phyloP scores from a whole-genome alignment of 371 early-diverging fungal species.

The Saksenaea vasiformis region DNA sequence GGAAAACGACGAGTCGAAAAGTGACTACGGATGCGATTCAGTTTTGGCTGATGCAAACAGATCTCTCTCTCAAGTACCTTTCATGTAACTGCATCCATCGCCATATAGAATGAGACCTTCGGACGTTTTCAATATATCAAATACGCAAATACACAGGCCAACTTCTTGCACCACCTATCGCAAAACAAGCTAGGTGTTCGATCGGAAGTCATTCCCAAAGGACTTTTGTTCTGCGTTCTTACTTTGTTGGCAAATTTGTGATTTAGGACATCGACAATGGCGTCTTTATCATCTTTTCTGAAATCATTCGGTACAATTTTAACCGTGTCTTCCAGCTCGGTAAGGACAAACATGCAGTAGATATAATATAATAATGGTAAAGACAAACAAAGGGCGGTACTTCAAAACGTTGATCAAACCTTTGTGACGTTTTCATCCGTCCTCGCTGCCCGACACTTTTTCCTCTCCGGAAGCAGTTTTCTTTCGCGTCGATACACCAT shows the following conservation, averaged over 20 bases:
- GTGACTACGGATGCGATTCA: slow-evolving; percentile 40
- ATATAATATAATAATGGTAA: not conserved
- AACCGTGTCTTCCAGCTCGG: slow-evolving; percentile 81
- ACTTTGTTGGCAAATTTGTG: slow-evolving; percentile 92
- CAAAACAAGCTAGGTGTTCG: not conserved
- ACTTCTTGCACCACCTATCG: slow-evolving; percentile 81
- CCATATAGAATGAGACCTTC: slow-evolving; percentile 86
- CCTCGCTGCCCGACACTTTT: too few relatives aligned
- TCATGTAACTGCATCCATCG: slow-evolving; percentile 79
- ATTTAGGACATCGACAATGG: slow-evolving; percentile 89
- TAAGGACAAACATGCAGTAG: slow-evolving; percentile 83
- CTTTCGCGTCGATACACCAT: too few relatives aligned
- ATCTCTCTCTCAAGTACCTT: slow-evolving; percentile 48
- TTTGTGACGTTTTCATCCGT: not conserved
- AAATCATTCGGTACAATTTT: slow-evolving; percentile 83
- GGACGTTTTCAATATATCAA: slow-evolving; percentile 76
- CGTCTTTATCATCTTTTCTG: slow-evolving; percentile 67
- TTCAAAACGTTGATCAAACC: not conserved
- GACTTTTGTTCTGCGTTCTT: slow-evolving; percentile 4
- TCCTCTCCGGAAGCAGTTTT: too few relatives aligned
- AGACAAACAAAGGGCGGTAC: not conserved
- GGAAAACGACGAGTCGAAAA: slow-evolving; percentile 88
- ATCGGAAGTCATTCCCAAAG: not conserved
- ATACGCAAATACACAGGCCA: slow-evolving; percentile 86
- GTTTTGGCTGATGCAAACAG: not conserved